Conservation (phyloP, 2,329 filamentous ascomycete species). For the Neoarthrinium moseri region DNA sequence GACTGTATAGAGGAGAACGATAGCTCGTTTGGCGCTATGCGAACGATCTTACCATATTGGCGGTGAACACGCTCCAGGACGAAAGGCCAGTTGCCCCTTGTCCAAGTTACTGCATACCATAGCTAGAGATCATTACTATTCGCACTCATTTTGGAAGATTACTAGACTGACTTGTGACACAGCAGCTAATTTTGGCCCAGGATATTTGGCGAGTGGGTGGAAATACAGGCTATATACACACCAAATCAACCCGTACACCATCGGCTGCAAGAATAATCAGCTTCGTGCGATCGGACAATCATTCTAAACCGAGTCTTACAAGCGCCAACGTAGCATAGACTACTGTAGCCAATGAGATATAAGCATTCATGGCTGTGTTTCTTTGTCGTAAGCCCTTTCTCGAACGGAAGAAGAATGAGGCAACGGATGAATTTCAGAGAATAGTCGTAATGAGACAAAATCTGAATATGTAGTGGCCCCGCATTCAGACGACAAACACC, state of each 20-base stretch:
- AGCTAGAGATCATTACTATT: not conserved
- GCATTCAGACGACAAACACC: too few relatives aligned
- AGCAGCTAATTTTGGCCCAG: conserved; percentile 16
- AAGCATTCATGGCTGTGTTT: too few relatives aligned
- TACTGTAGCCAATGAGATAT: too few relatives aligned
- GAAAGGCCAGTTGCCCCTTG: conserved; percentile 12
- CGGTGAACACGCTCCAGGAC: conserved; percentile 13
- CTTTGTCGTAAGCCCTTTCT: too few relatives aligned
- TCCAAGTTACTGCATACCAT: conserved; percentile 14
- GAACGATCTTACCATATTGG: conserved; percentile 38
- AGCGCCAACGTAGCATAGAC: too few relatives aligned
- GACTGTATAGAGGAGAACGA: conserved; percentile 35
- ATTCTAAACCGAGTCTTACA: too few relatives aligned
- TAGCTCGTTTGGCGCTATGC: conserved; percentile 39
- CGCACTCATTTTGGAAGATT: not conserved
- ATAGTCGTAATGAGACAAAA: too few relatives aligned
- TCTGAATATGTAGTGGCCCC: too few relatives aligned
- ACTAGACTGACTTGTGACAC: conserved; percentile 15
- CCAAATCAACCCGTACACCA: conserved; percentile 8
- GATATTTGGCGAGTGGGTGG: conserved; percentile 19
- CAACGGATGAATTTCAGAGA: too few relatives aligned
- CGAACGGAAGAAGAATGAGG: too few relatives aligned
- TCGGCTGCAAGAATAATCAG: too few relatives aligned
- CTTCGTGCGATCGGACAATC: too few relatives aligned
- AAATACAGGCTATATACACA: conserved; percentile 14